Conservation (phyloP, 192 early-diverging fungal genomes). For the Geranomyces variabilis region DNA sequence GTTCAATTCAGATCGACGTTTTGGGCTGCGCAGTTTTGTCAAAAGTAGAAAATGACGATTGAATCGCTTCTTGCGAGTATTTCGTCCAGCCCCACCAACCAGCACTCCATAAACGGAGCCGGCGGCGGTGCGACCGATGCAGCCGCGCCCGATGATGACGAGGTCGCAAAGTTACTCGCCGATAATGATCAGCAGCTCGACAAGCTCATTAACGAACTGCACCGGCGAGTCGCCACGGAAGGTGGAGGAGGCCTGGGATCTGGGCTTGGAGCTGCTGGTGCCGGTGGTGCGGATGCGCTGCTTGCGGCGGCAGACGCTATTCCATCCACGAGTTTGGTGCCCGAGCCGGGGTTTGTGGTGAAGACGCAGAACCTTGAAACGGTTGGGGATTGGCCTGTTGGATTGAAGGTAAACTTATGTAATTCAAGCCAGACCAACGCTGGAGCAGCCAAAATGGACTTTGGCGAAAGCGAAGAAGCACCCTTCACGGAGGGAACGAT, state of each 20-base stretch:
- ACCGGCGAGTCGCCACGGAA: constrained; percentile 3
- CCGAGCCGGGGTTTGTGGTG: constrained; percentile 60
- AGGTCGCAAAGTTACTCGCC: constrained; percentile 6
- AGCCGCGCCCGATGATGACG: neutral
- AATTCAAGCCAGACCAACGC: too few species aligned
- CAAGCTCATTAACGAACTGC: constrained; percentile 10
- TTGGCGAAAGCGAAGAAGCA: too few species aligned
- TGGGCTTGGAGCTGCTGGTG: neutral
- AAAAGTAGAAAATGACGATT: too few species aligned
- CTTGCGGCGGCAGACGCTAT: constrained; percentile 1
- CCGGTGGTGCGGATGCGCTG: neutral
- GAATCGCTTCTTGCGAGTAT: constrained; percentile 26
- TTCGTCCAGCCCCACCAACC: neutral
- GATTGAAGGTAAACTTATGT: constrained; percentile 37
- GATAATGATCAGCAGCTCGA: constrained; percentile 20
- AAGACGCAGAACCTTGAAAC: constrained; percentile 45
- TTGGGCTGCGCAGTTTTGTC: too few species aligned
- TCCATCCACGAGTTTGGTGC: constrained; percentile 39
- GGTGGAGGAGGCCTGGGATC: neutral
- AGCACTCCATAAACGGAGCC: neutral
- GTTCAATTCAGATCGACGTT: too few species aligned
- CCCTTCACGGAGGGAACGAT: too few species aligned
- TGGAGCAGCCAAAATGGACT: too few species aligned
- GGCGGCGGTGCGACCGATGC: neutral
- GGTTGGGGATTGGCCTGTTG: constrained; percentile 36